Percentiles rank a stretch among this genome's conserved stretches.
phyloP scores from a whole-genome alignment of 2,329 filamentous ascomycete species.

The Byssochlamys sp. region DNA sequence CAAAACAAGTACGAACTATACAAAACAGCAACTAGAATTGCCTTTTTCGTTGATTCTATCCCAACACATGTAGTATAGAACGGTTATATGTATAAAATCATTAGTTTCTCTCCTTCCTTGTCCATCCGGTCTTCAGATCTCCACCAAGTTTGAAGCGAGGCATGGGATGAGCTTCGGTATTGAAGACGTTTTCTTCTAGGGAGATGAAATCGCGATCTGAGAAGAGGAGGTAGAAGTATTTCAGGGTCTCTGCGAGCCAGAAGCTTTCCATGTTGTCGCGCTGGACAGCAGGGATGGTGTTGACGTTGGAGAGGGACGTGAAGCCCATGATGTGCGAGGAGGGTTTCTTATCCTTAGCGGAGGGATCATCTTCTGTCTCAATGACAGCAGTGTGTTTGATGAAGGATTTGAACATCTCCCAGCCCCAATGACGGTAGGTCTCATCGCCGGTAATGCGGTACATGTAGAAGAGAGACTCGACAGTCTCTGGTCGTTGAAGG shows the following conservation, averaged over 20 bases:
- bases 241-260: slow-evolving; percentile 95
- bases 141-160: slow-evolving; percentile 70
- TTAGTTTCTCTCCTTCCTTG: slow-evolving; percentile 16
- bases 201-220: slow-evolving; percentile 72
- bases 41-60: not conserved
- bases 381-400: slow-evolving; percentile 72
- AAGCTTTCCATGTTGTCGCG: slow-evolving; percentile 98
- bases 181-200: slow-evolving; percentile 79
- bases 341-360: not conserved
- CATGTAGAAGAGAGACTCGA: slow-evolving; percentile 97
- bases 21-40: not conserved
- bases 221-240: slow-evolving; percentile 95
- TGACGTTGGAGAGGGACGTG: slow-evolving; percentile 68
- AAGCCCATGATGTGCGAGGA: slow-evolving; percentile 51
- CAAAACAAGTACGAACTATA: not conserved
- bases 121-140: slow-evolving; percentile 33
- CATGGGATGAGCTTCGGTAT: slow-evolving; percentile 88
- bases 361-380: slow-evolving; percentile 44
- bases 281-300: slow-evolving; percentile 55
- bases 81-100: not conserved
- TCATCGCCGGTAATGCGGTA: slow-evolving; percentile 90
- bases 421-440: slow-evolving; percentile 89
- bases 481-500: slow-evolving; percentile 85
- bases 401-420: slow-evolving; percentile 95
- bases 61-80: not conserved